Conservation (phyloP, 2,329 filamentous ascomycete species). For the Ciborinia camelliae region DNA sequence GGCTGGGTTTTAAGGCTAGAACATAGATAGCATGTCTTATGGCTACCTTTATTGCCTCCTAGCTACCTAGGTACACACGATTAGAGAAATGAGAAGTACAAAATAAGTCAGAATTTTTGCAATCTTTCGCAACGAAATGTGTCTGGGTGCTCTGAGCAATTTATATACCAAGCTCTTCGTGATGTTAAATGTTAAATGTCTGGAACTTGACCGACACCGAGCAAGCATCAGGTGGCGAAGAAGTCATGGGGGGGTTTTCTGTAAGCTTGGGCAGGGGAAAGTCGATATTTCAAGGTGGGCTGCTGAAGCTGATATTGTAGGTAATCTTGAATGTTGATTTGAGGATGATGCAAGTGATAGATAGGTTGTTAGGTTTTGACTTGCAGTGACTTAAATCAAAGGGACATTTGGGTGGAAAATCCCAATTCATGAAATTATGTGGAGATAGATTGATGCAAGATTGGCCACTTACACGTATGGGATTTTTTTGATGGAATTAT, state of each 20-base stretch:
- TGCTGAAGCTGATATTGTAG: too few species aligned
- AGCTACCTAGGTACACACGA: background rate
- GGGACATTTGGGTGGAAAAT: background rate
- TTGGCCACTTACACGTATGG: background rate
- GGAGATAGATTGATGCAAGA: background rate
- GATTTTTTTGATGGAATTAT: background rate
- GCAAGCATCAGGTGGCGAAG: too few species aligned
- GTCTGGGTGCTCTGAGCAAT: background rate
- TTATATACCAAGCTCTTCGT: background rate
- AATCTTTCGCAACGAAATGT: background rate
- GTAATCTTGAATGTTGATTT: too few species aligned
- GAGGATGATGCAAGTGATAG: background rate
- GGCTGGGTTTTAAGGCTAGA: slow-evolving; percentile 38
- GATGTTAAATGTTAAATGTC: background rate
- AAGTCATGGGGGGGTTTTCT: too few species aligned
- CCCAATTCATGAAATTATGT: background rate
- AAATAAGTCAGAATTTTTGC: background rate
- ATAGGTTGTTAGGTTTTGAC: background rate
- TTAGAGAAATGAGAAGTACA: background rate
- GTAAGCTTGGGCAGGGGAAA: too few species aligned
- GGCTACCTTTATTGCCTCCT: background rate
- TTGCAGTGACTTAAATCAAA: background rate
- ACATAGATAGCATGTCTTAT: background rate
- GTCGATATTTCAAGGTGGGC: too few species aligned
- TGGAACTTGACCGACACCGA: too few species aligned